phyloP scores from a whole-genome alignment of 768 basidiomycete species.

The Boletales sp. region DNA sequence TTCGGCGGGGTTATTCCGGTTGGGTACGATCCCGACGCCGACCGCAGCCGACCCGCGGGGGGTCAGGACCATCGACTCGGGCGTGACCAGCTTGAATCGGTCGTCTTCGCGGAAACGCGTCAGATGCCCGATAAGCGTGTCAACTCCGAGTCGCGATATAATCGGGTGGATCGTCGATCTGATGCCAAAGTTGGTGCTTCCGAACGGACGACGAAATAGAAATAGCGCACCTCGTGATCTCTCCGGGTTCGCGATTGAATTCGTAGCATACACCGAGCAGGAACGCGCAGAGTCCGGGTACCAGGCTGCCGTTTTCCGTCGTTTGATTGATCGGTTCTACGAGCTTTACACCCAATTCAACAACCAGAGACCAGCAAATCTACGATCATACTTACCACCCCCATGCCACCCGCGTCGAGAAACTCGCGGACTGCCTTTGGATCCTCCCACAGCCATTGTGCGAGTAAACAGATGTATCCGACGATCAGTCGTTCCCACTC shows the following conservation, averaged over 20 bases:
- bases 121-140: slow-evolving; percentile 85
- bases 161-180: slow-evolving; percentile 89
- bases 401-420: slow-evolving; percentile 84
- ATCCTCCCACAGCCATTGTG: slow-evolving; percentile 98
- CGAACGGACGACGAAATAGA: too few relatives aligned
- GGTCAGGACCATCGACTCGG: slow-evolving; percentile 72
- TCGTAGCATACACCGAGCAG: slow-evolving; percentile 93
- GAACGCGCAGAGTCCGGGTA: slow-evolving; percentile 90
- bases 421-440: slow-evolving; percentile 85
- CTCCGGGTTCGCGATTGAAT: slow-evolving; percentile 92
- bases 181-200: neutral
- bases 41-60: slow-evolving; percentile 33
- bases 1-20: slow-evolving; percentile 22
- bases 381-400: slow-evolving; percentile 61
- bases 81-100: slow-evolving; percentile 85
- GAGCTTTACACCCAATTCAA: slow-evolving; percentile 46
- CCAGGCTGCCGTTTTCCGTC: slow-evolving; percentile 76
- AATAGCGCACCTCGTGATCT: slow-evolving; percentile 73
- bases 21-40: neutral
- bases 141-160: slow-evolving; percentile 84
- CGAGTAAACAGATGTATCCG: slow-evolving; percentile 77
- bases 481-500: slow-evolving; percentile 92
- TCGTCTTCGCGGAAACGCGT: slow-evolving; percentile 87
- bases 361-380: neutral
- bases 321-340: slow-evolving; percentile 94